Evolutionary conservation across 257 asterid genomes (phyloP).

Genomic region (Ocimum tenuiflorum): DNA sequence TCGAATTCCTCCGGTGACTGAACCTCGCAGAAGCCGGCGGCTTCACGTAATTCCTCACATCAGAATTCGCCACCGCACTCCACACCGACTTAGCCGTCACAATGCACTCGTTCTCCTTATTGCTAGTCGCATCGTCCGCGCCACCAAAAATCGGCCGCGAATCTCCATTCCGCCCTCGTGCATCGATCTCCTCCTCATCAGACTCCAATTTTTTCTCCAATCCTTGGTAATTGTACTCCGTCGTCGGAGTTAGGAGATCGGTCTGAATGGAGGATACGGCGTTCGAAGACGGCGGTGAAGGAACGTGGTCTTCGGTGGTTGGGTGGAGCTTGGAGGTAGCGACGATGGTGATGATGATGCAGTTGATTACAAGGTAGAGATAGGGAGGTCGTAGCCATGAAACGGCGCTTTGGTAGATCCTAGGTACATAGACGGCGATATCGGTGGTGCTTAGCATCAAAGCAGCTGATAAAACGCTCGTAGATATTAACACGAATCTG

Average conservation of each 20-base stretch:
- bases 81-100: conserved; percentile 24
- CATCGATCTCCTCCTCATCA: conserved; percentile 11
- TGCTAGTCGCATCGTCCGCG: conserved; percentile 25
- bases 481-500: conserved; percentile 41
- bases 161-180: not conserved
- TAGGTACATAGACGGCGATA: conserved; percentile 43
- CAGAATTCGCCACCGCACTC: conserved; percentile 16
- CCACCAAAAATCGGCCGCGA: conserved; percentile 11
- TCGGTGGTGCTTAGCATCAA: conserved; percentile 42
- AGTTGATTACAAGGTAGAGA: conserved; percentile 66
- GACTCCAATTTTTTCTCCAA: conserved; percentile 14
- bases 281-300: not conserved
- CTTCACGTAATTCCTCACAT: conserved; percentile 26
- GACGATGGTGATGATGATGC: conserved; percentile 67
- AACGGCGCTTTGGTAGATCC: conserved; percentile 50
- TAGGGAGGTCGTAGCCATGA: conserved; percentile 86
- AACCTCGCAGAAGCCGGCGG: conserved; percentile 65
- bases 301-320: conserved; percentile 22
- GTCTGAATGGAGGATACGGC: not conserved
- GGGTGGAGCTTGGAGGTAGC: conserved; percentile 68
- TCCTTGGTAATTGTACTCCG: conserved; percentile 23
- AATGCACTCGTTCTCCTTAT: conserved; percentile 34
- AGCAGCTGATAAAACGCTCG: conserved; percentile 55
- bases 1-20: conserved; percentile 54
- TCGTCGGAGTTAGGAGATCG: conserved; percentile 6